Percentiles rank a stretch among this genome's conserved stretches.
These are phyloP conservation scores for Cyberlindnera samutprakarnensis DNA, from an alignment of 805 yeast species.

Conservation along the genomic window DNA sequence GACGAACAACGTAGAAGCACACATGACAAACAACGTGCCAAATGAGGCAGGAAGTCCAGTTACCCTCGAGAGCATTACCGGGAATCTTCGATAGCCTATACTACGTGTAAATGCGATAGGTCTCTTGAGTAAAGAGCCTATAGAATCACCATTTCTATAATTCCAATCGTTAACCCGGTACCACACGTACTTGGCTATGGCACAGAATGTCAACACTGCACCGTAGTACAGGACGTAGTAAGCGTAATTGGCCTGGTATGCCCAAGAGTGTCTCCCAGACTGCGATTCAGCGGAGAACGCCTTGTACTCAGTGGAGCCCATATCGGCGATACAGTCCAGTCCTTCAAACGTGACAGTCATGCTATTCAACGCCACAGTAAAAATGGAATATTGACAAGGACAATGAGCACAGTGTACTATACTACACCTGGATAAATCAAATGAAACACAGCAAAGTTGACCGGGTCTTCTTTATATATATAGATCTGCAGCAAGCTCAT, in stretches of 20 bases:
- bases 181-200: constrained; percentile 4
- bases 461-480: no score
- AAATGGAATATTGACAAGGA: no score
- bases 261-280: constrained; percentile 12
- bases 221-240: constrained; percentile 13
- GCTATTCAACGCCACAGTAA: no score
- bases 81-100: constrained; percentile 26
- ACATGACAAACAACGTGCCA: constrained; percentile 28
- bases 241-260: constrained; percentile 11
- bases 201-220: constrained; percentile 6
- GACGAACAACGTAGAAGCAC: constrained; percentile 26
- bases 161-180: constrained; percentile 13
- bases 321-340: constrained; percentile 14
- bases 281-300: constrained; percentile 7
- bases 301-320: constrained; percentile 2
- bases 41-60: constrained; percentile 32
- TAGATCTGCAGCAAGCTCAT: no score
- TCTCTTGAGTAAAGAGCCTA: constrained; percentile 10
- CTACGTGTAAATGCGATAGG: constrained; percentile 24
- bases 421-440: no score
- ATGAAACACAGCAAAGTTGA: no score
- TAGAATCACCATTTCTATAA: constrained; percentile 10
- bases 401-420: no score
- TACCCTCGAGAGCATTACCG: constrained; percentile 25
- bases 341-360: constrained; percentile 13